phyloP scores from a whole-genome alignment of 441 rosid species.

The Eutrema salsugineum region DNA sequence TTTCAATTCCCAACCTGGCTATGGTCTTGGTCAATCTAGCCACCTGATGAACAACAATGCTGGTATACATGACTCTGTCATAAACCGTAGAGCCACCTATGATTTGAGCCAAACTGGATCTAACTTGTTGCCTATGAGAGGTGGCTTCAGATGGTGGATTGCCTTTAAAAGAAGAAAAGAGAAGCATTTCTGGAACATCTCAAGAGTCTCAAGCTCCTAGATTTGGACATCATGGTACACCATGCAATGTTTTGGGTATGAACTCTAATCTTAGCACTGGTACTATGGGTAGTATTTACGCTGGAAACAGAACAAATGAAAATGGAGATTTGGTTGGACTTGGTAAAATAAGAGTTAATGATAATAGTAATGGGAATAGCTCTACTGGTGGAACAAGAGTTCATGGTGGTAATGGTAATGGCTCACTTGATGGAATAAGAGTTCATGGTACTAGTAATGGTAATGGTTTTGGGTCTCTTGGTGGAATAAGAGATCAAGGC shows the following conservation, averaged over 20 bases:
- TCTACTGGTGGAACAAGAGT: neutral
- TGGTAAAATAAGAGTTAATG: neutral
- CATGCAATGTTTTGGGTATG: neutral
- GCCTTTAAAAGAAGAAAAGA: neutral
- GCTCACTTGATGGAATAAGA: neutral
- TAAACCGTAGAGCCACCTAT: neutral
- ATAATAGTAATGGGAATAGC: neutral
- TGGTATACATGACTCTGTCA: neutral
- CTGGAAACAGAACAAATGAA: neutral
- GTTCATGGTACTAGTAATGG: neutral
- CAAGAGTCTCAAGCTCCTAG: neutral
- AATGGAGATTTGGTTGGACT: neutral
- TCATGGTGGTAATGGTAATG: neutral
- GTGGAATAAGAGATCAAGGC: neutral
- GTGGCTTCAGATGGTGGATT: neutral
- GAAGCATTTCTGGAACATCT: neutral
- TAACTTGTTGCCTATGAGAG: neutral
- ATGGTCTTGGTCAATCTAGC: conserved; percentile 2
- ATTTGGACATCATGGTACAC: neutral
- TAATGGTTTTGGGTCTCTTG: neutral
- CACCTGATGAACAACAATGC: neutral
- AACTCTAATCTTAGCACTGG: neutral
- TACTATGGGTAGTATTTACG: neutral
- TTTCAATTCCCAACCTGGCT: neutral
- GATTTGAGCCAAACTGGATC: neutral